Evolutionary conservation across 768 basidiomycete genomes (phyloP), one percentile per base, ranked within the genome.

Genomic region (Rhizopogon vulgaris): DNA sequence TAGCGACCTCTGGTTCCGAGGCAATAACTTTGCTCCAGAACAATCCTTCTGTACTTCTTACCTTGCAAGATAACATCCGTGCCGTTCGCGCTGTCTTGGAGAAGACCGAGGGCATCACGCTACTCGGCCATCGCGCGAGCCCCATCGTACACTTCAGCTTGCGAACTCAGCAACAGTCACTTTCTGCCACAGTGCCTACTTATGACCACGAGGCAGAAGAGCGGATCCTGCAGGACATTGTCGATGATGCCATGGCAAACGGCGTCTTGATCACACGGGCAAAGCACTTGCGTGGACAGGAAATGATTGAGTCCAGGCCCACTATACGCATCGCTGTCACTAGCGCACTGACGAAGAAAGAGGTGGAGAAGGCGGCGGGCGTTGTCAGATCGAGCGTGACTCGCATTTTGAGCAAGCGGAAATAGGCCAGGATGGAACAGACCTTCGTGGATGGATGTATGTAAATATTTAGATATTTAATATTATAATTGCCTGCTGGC

Each of bases 251-350:
- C 0, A 71, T 92, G 38, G 72, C 73, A 6, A 88, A 90, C 57
- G 93, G 91, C 9, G 86, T 99, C 41, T 73, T 97, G 59, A 71
- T 96, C 53, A 94, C 92, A 3, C 79, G 90, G 22, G 85, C 92
- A 38, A 89, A 89, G 73, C 71, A 91, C 52, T 66, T 96, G 58
- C 79, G 79, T 46, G 83, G 85, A 5, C 94, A 96, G 69, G 95
- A 99, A 75, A 71, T 81, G 56, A 73, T 80, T 14, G 92, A 96
- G 65, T 77, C 82, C 14, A 76, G 84, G 41, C 93, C 96, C 36
- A 90, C 87, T 59, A 83, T 98, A 54, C 80, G 90, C 55, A 71
- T 98, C n/a, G 85, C 87, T 22, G 71, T 94, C 55, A 85, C 80
- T 4, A 79, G 84, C 12, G 92, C 83, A 12, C 66, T 97, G 57